Base-by-base conservation (phyloP, 257 asterid genomes). In the Linderniella brevidens region DNA sequence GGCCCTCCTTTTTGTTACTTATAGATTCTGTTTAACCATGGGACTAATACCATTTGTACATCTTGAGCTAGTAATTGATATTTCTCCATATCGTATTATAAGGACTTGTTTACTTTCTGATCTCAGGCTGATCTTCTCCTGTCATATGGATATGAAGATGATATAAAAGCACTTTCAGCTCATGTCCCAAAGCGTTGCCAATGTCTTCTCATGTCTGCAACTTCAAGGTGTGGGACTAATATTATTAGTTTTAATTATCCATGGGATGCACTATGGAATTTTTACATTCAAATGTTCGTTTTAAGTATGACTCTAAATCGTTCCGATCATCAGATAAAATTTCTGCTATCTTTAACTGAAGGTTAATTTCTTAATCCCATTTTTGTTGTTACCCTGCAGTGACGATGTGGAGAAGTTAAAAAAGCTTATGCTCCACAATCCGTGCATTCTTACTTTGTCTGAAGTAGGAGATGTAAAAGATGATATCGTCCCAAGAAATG, bases 171-270 rank as follows among this genome's bases (percentile, higher is more conserved):
- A 49, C 77, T 88, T 43, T 71, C 80, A 45, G 58, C 74, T 62
- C 77, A 83, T 62, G 70, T 80, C 42, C 96, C 98, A 41, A 80
- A 62, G 66, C 70, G 86, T 19, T 88, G 98, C 59, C 98, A 88
- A 55, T 85, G 96, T 69, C 90, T 88, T 73, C 88, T 88, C 64
- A 75, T 88, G 94, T 90, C 98, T 62, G 98, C 98, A 55, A 85
- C 98, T 40, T 79, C 96, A 44, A 90, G 96, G 98, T 90, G 54
- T 14, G 59, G 58, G 64, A 41, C 48, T 39, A 43, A 17, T 20
- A 25, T 46, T 35, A 20, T 50, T 15, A 17, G 49, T 16, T 54
- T 46, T 35, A 25, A 2, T 25, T 25, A 25, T 25, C 6, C 32
- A 25, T 25, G 32, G 32, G 3, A 3, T 25, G 32, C 32, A n/a